Conservation (phyloP, 1,284 basidiomycete genomes). For the Fomitopsis palustris region DNA sequence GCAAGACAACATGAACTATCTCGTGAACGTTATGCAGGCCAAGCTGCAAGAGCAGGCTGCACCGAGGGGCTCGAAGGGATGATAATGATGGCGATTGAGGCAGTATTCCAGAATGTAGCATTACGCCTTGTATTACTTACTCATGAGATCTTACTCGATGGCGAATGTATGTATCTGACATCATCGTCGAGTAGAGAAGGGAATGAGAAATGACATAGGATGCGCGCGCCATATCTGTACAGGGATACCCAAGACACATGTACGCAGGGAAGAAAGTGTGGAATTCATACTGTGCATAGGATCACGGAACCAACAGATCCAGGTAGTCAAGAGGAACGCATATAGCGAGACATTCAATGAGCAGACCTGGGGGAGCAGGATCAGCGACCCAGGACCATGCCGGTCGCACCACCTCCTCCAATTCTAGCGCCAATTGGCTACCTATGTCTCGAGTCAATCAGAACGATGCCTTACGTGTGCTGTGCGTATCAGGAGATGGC, state of each 20-base stretch:
- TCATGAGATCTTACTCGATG: neutral
- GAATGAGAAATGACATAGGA: neutral
- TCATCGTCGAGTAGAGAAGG: neutral
- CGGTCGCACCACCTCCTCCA: neutral
- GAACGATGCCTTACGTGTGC: neutral
- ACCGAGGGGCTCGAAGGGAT: constrained; percentile 20
- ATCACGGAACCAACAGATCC: neutral
- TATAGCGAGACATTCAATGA: neutral
- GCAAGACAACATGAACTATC: constrained; percentile 80
- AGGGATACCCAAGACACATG: neutral
- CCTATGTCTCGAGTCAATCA: neutral
- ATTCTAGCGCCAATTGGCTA: neutral
- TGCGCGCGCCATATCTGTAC: neutral
- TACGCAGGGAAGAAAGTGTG: neutral
- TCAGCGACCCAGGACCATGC: neutral
- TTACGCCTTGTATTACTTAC: neutral
- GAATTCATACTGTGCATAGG: neutral
- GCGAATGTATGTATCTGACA: neutral
- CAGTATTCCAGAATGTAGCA: neutral
- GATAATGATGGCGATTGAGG: neutral
- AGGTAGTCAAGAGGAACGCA: neutral
- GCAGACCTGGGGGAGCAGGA: neutral
- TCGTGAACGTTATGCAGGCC: constrained; percentile 72
- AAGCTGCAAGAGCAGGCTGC: constrained; percentile 58
- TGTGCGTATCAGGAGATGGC: neutral